Evolutionary conservation across 192 early-diverging fungal genomes (phyloP), one percentile per base, ranked within the genome.

Genomic region (Backusella parvicylindrica): DNA sequence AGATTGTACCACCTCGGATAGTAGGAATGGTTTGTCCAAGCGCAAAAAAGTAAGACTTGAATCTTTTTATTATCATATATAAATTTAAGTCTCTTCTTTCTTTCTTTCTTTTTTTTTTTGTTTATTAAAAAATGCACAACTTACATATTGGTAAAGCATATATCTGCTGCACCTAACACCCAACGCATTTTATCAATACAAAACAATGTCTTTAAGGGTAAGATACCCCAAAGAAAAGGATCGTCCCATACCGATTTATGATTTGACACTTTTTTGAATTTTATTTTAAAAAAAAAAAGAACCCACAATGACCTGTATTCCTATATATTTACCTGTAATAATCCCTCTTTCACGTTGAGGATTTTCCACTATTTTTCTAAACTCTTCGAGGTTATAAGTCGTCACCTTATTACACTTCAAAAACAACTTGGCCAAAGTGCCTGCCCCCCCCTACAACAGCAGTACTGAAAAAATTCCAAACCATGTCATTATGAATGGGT

Each of bases 121-220:
- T 18, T 9, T 41, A 4, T 1, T 5, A 35, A 35, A 2, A 32
- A n/a, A 18, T 43, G 8, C 26, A 26, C 16, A 23, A 82, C 82
- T 77, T 84, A 93, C 86, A 87, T 81, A 77, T 86, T 93, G 30
- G 85, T 89, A 83, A 91, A 97, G 63, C 93, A 92, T 23, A 96
- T 89, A 75, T 97, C 95, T 68, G 89, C 89, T 7, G 96, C 95
- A n/a, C 94, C 93, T 41, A 97, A 82, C 7, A 92, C 91, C 93
- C 94, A 96, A 43, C 96, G 89, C 81, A 91, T 85, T 30, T 83
- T 72, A 6, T 86, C 76, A 1, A 82, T 84, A 36, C 77, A 72
- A 72, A 77, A 80, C 6, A 86, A 81, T 49, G 86, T 84, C n/a
- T 78, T 84, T 70, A 83, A 70, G 11, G 92, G 92, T 68, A 95